Evolutionary conservation across 2,329 filamentous ascomycete species (phyloP), one percentile per base, ranked within the genome.

Genomic region (Teratosphaeria viscida): DNA sequence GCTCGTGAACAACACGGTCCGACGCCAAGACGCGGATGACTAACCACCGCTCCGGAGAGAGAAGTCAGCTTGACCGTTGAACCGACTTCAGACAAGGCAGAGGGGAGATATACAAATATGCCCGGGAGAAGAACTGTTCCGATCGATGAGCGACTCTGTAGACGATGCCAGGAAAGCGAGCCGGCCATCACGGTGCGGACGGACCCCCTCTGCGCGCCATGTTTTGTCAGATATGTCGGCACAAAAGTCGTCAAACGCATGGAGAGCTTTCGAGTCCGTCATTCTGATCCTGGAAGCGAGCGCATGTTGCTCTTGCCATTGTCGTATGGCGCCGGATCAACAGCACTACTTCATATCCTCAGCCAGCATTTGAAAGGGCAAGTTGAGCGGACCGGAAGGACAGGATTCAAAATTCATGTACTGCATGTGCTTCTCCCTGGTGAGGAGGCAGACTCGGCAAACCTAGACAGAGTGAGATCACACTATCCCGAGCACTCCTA

Each of bases 271-370:
- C 79, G 82, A 54, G 78, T 84, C 43, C 67, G 70, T 26, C 73
- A 79, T 63, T 72, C 74, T 35, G 71, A 74, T 26, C 72, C 74
- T 59, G 75, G 75, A 52, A 70, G 75, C 57, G 75, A 76, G 59
- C 77, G 75, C 65, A 82, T 75, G 69, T 82, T 96, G 55, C 77
- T 96, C 19, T 77, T 96, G 23, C 90, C 91, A 5, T 77, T 96
- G 1, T 96, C 92, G 0, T 86, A 90, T 67, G 92, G 94, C 0
- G 78, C 88, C 1, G 94, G 89, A 1, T 97, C 92, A 0, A 81
- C 88, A 14, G 83, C 85, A 14, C 78, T 99, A 52, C 78, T 95
- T 34, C 83, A 92, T 67, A 80, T 95, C 26, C 77, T 97, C 58
- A 82, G 89, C 72, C 77, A 81, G 61, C 88, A 90, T 68, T 78